Conservation (phyloP, 768 basidiomycete genomes). For the Trametes meyenii region DNA sequence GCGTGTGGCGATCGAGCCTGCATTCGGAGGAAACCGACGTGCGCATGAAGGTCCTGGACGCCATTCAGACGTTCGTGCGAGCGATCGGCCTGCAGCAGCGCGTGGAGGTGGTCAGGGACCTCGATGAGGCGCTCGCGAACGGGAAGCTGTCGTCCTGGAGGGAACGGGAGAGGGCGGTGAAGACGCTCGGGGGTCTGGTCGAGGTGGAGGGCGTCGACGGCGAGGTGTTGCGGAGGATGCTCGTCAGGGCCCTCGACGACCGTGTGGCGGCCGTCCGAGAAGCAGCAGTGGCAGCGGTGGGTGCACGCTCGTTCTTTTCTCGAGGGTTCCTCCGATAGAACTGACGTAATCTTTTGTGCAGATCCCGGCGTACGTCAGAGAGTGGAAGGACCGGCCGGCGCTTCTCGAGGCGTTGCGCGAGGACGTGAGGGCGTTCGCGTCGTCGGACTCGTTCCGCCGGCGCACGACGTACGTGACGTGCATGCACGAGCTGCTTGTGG, state of each 20-base stretch:
- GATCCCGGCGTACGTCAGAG: conserved; percentile 22
- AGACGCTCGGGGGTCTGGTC: conserved; percentile 54
- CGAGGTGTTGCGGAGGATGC: conserved; percentile 53
- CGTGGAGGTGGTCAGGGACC: conserved; percentile 43
- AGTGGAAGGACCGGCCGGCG: conserved; percentile 21
- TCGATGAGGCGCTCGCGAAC: conserved; percentile 56
- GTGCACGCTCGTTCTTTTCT: conserved; percentile 31
- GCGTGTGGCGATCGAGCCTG: conserved; percentile 68
- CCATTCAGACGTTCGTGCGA: conserved; percentile 56
- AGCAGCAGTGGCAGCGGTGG: conserved; percentile 64
- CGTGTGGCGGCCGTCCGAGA: conserved; percentile 85
- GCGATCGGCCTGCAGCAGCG: conserved; percentile 53
- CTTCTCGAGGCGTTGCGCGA: conserved; percentile 24
- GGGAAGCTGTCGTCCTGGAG: conserved; percentile 72
- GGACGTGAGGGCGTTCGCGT: conserved; percentile 22
- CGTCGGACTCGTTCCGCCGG: conserved; percentile 22
- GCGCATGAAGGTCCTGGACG: conserved; percentile 70
- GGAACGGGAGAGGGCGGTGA: conserved; percentile 71
- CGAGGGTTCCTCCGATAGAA: background rate
- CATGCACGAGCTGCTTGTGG: conserved; percentile 59
- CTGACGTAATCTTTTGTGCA: conserved; percentile 9
- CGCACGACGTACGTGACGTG: conserved; percentile 70
- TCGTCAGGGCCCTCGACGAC: conserved; percentile 70
- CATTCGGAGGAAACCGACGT: conserved; percentile 66
- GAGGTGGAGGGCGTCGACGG: conserved; percentile 45